phyloP scores from a whole-genome alignment of 495 filamentous ascomycete genomes.

The Xylaria palmicola region DNA sequence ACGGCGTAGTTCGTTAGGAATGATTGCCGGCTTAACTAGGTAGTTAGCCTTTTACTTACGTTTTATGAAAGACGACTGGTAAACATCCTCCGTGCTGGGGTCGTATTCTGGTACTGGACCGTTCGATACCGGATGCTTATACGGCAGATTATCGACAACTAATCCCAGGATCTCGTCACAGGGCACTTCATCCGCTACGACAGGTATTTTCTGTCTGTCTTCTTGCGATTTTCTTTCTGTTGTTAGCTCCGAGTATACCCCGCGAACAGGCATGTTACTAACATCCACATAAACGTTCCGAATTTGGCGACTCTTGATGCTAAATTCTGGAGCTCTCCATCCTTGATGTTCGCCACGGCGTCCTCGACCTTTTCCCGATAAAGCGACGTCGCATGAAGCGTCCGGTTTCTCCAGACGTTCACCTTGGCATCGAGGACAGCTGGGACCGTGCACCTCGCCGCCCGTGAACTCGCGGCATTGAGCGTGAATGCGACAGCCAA shows the following conservation, averaged over 20 bases:
- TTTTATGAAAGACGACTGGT: not conserved
- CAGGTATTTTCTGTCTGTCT: not conserved
- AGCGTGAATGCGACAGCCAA: not conserved
- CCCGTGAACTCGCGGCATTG: not conserved
- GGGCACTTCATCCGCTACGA: constrained; percentile 3
- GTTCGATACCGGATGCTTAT: not conserved
- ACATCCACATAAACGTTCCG: constrained; percentile 15
- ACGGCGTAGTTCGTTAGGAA: not conserved
- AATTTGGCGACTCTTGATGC: constrained; percentile 8
- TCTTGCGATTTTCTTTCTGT: constrained; percentile 10
- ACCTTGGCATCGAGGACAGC: constrained; percentile 25
- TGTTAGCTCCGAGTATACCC: not conserved
- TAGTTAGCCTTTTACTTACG: not conserved
- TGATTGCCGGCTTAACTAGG: not conserved
- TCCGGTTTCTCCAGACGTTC: constrained; percentile 35
- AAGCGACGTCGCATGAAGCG: constrained; percentile 37
- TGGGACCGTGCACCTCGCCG: constrained; percentile 21
- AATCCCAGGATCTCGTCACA: constrained; percentile 18
- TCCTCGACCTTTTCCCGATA: constrained; percentile 38
- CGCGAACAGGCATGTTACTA: not conserved
- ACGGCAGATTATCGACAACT: constrained; percentile 12
- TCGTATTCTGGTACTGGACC: not conserved
- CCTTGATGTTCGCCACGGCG: constrained; percentile 18
- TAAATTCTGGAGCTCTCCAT: constrained; percentile 7
- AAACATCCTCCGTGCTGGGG: not conserved